Conservation (phyloP, 192 early-diverging fungal species). For the Gaertneriomyces semiglobifer region DNA sequence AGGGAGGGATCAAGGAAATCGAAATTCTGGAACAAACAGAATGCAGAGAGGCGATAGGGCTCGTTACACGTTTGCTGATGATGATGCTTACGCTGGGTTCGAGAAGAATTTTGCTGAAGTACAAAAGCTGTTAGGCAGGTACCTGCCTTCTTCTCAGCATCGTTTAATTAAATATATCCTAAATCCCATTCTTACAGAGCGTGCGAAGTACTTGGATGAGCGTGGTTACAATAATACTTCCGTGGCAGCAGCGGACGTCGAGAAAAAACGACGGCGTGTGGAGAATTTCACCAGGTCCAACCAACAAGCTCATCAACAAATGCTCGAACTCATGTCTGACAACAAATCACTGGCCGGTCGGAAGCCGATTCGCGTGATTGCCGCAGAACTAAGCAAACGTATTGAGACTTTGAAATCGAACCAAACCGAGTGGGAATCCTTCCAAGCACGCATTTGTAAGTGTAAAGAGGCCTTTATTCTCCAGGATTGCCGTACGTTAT, state of each 20-base stretch:
- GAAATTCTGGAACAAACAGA: conserved; percentile 2
- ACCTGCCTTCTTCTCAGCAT: background rate
- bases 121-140: conserved; percentile 41
- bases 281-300: conserved; percentile 9
- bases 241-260: conserved; percentile 6
- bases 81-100: conserved; percentile 30
- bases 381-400: conserved; percentile 45
- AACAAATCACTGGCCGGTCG: conserved; percentile 39
- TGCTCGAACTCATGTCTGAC: conserved; percentile 15
- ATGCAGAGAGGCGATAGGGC: conserved; percentile 1
- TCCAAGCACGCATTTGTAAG: conserved; percentile 47
- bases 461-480: background rate
- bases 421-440: conserved; percentile 53
- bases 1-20: background rate
- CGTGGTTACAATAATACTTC: background rate
- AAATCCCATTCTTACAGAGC: conserved; percentile 5
- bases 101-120: conserved; percentile 45
- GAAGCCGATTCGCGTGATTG: conserved; percentile 51
- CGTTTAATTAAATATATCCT: background rate
- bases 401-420: conserved; percentile 49
- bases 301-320: conserved; percentile 14
- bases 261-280: conserved; percentile 17
- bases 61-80: conserved; percentile 14
- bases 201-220: conserved; percentile 25
- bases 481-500: background rate